phyloP scores from a whole-genome alignment of 768 basidiomycete species.

The Russula lepida region DNA sequence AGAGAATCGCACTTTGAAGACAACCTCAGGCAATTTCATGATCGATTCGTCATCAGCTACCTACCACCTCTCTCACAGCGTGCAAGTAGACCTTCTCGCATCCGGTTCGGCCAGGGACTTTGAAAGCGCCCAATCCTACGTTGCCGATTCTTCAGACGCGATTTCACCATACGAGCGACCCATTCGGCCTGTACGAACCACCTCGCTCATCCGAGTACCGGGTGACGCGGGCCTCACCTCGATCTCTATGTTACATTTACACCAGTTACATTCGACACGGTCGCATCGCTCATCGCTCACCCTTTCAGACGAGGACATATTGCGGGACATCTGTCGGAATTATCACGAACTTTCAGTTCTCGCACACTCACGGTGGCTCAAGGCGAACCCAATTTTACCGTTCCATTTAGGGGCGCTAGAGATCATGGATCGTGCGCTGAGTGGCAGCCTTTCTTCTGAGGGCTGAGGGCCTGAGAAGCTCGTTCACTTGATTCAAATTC shows the following conservation, averaged over 20 bases:
- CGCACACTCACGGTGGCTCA: conserved; percentile 38
- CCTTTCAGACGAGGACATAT: conserved; percentile 29
- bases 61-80: conserved; percentile 13
- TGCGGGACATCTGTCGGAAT: conserved; percentile 54
- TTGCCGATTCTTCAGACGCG: conserved; percentile 29
- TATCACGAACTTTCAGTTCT: conserved; percentile 65
- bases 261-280: conserved; percentile 46
- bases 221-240: conserved; percentile 36
- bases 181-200: conserved; percentile 45
- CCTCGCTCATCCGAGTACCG: conserved; percentile 52
- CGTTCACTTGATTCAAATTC: background rate
- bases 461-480: background rate
- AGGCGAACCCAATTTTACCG: conserved; percentile 48
- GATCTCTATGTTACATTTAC: conserved; percentile 48
- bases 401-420: conserved; percentile 70
- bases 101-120: conserved; percentile 18
- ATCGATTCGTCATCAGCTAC: conserved; percentile 35
- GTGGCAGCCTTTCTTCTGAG: conserved; percentile 26
- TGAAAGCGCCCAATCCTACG: conserved; percentile 26
- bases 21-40: conserved; percentile 28
- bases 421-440: conserved; percentile 42
- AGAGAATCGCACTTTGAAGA: conserved; percentile 28
- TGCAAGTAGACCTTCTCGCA: background rate
- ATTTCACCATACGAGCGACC: conserved; percentile 31
- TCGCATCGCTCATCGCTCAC: conserved; percentile 34